phyloP scores from a whole-genome alignment of 2,329 filamentous ascomycete species.

The Trichoderma oligosporum region DNA sequence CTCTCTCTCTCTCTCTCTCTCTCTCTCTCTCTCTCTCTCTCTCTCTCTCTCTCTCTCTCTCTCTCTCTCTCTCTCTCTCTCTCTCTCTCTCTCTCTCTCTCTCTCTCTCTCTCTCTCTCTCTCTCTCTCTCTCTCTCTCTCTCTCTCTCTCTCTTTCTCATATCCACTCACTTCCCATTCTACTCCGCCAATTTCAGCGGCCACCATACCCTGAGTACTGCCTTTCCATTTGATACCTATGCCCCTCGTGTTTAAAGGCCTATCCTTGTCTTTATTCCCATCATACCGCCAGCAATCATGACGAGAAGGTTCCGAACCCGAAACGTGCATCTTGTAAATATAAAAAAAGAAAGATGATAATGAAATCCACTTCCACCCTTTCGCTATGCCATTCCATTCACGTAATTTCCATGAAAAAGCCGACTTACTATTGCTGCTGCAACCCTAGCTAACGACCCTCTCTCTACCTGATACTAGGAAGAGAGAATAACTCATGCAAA shows the following conservation, averaged over 20 bases:
- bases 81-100: not conserved
- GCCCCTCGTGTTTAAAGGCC: not conserved
- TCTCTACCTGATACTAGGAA: slow-evolving; percentile 2
- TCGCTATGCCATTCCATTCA: slow-evolving; percentile 18
- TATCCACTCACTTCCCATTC: slow-evolving; percentile 8
- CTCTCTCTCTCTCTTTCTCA: not conserved
- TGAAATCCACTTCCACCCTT: not conserved
- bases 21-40: not conserved
- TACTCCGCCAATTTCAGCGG: not conserved
- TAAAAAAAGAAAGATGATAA: not conserved
- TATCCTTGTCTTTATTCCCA: not conserved
- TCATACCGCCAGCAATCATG: not conserved
- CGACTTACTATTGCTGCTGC: slow-evolving; percentile 11
- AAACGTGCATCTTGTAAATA: not conserved
- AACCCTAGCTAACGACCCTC: not conserved
- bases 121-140: not conserved
- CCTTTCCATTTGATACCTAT: not conserved
- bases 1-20: not conserved
- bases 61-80: not conserved
- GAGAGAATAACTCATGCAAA: not conserved
- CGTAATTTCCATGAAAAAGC: not conserved
- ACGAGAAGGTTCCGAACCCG: not conserved
- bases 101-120: not conserved
- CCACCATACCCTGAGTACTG: not conserved
- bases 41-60: slow-evolving; percentile 11